A percentile compares a stretch with the other conserved stretches of the same genome.
Conservation (phyloP, 768 basidiomycete species). For the Amanita subjunquillea region DNA sequence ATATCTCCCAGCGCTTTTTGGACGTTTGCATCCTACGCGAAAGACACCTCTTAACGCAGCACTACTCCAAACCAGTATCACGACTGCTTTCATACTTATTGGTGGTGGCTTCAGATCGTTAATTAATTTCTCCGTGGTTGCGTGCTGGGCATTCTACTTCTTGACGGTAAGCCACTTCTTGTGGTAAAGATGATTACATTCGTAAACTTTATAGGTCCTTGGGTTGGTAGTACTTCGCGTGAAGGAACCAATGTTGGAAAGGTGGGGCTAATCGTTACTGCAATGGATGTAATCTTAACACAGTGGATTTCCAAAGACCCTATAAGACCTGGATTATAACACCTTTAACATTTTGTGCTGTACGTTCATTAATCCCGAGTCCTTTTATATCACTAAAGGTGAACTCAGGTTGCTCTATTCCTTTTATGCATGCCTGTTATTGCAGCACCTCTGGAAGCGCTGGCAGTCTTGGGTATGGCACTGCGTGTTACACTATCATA, state of each 20-base stretch:
- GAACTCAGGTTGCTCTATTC: slow-evolving; percentile 68
- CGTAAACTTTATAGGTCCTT: slow-evolving; percentile 45
- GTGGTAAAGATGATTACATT: not conserved
- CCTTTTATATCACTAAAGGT: not conserved
- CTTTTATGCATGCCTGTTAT: slow-evolving; percentile 90
- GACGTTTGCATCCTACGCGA: slow-evolving; percentile 60
- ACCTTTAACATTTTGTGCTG: slow-evolving; percentile 81
- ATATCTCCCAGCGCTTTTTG: slow-evolving; percentile 79
- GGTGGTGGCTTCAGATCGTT: slow-evolving; percentile 86
- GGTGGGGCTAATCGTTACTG: slow-evolving; percentile 27
- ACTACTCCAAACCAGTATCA: slow-evolving; percentile 64
- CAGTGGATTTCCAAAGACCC: slow-evolving; percentile 41
- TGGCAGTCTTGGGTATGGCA: slow-evolving; percentile 72
- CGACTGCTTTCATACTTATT: slow-evolving; percentile 68
- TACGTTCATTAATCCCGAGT: slow-evolving; percentile 25
- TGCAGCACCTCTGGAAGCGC: slow-evolving; percentile 82
- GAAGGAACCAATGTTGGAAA: slow-evolving; percentile 82
- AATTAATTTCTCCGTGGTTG: slow-evolving; percentile 84
- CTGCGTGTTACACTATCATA: not conserved
- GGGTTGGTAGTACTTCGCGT: slow-evolving; percentile 82
- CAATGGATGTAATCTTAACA: not conserved
- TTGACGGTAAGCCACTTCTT: slow-evolving; percentile 45
- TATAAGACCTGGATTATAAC: slow-evolving; percentile 91
- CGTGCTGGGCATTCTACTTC: slow-evolving; percentile 83
- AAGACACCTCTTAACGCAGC: slow-evolving; percentile 88